Base-by-base conservation (phyloP, 1,139 yeast genomes). In the Suhomyces guaymorum region DNA sequence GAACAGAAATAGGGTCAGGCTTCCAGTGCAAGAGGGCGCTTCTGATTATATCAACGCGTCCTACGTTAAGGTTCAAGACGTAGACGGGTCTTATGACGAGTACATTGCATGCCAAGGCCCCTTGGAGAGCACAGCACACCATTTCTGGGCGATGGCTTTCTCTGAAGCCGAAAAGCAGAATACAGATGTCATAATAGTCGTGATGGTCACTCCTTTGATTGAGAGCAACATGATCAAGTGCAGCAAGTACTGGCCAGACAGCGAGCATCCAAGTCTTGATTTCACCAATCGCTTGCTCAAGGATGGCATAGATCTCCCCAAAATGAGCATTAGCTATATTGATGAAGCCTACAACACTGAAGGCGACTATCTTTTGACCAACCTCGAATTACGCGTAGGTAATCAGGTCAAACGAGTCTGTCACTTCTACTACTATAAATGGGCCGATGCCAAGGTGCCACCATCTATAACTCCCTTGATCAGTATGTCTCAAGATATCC, bases 81-180 rank as follows among this genome's bases (percentile, higher is more conserved):
- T 15, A 19, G 11, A 16, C 7, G 32, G 36, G n/a, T 27, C 39
- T 15, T 8, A 18, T 14, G 43, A 43, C 22, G 35, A 42, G 13
- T 71, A 66, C 42, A 70, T 70, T 26, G 75, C 74, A 1, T 49
- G 66, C 19, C 77, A 71, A 43, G 77, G 97, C 0, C 97, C 98
- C 0, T 66, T 80, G 4, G 53, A 55, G 3, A 38, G 52, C 9
- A 89, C 97, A 0, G 63, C 69, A 35, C 70, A 63, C 24, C 90
- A 85, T 51, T 88, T 87, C 54, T 90, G 96, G 98, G 80, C 82
- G 38, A 88, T 88, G 96, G 78, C 85, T 24, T 75, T 70, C 44
- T 64, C 71, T 32, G 70, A 75, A 43, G 58, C 73, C 11, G 60
- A 54, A 28, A 57, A 49, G 14, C 59, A 62, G 50, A 43, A 56